phyloP scores from a whole-genome alignment of 2,329 filamentous ascomycete genomes.

The Xylariaceae sp. region DNA sequence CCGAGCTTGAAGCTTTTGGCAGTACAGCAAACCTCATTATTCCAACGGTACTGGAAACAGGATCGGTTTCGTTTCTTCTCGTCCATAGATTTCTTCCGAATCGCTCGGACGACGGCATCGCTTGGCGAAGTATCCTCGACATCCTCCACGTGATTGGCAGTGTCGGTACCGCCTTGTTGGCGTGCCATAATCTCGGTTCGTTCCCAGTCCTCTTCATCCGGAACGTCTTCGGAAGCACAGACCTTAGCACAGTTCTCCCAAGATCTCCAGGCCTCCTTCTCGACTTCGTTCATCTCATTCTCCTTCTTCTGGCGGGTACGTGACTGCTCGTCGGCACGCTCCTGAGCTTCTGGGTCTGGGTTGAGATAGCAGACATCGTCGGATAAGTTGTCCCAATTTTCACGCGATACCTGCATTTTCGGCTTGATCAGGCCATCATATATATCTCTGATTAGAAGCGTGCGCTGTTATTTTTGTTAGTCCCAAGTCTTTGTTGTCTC shows the following conservation, averaged over 20 bases:
- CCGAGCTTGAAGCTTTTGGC: constrained; percentile 49
- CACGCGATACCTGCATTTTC: constrained; percentile 44
- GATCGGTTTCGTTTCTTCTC: constrained; percentile 38
- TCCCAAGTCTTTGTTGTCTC: neutral
- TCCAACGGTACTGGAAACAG: constrained; percentile 53
- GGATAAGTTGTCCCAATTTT: constrained; percentile 58
- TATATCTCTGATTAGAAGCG: constrained; percentile 51
- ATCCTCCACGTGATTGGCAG: constrained; percentile 31
- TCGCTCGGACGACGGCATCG: constrained; percentile 26
- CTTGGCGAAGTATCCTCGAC: constrained; percentile 33
- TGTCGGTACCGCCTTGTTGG: constrained; percentile 33
- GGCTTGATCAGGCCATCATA: constrained; percentile 53
- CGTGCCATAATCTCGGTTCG: constrained; percentile 19
- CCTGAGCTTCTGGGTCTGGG: constrained; percentile 41
- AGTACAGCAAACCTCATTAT: constrained; percentile 48
- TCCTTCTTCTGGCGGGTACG: constrained; percentile 43
- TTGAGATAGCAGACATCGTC: constrained; percentile 51
- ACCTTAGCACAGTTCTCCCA: constrained; percentile 52
- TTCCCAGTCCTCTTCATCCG: constrained; percentile 39
- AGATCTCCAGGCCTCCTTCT: constrained; percentile 50
- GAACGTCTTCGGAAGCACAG: constrained; percentile 47
- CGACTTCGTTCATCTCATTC: constrained; percentile 44
- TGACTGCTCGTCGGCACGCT: constrained; percentile 35
- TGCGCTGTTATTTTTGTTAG: constrained; percentile 39
- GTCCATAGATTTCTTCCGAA: constrained; percentile 29